phyloP scores from a whole-genome alignment of 2,329 filamentous ascomycete species.

The Metarhizium guizhouense region DNA sequence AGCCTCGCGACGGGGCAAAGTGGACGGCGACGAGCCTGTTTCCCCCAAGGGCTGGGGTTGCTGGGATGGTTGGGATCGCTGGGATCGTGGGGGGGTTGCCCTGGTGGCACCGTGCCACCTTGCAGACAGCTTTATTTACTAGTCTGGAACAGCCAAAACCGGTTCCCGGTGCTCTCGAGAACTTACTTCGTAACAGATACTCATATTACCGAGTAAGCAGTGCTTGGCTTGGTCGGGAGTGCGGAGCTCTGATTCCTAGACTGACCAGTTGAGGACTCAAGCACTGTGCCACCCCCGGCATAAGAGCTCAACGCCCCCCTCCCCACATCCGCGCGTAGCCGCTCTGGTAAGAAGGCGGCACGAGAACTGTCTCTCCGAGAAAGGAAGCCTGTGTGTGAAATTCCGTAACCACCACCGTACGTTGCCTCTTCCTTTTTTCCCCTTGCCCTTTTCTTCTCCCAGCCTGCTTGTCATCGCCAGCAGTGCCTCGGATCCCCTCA shows the following conservation, averaged over 20 bases:
- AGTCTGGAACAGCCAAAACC: no score
- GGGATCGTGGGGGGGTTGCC: not conserved
- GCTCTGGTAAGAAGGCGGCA: slow-evolving; percentile 3
- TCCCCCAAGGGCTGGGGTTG: not conserved
- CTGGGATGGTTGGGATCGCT: not conserved
- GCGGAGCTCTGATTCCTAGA: no score
- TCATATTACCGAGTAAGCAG: no score
- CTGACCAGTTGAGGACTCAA: no score
- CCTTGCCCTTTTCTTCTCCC: not conserved
- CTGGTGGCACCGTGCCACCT: not conserved
- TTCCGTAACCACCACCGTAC: not conserved
- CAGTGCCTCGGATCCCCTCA: not conserved
- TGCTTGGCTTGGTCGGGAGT: no score
- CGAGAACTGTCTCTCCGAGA: not conserved
- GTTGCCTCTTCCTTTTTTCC: not conserved
- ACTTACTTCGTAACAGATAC: no score
- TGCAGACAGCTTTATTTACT: not conserved
- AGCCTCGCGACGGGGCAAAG: not conserved
- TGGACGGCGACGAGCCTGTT: not conserved
- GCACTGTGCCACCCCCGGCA: not conserved
- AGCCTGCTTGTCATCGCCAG: not conserved
- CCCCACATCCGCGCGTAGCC: slow-evolving; percentile 7
- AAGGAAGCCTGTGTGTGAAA: not conserved
- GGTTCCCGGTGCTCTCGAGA: no score
- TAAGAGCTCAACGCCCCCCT: not conserved